A percentile compares a stretch with the other conserved stretches of the same genome.
phyloP scores from a whole-genome alignment of 169 alveolate genomes.

The Cystoisospora suis region DNA sequence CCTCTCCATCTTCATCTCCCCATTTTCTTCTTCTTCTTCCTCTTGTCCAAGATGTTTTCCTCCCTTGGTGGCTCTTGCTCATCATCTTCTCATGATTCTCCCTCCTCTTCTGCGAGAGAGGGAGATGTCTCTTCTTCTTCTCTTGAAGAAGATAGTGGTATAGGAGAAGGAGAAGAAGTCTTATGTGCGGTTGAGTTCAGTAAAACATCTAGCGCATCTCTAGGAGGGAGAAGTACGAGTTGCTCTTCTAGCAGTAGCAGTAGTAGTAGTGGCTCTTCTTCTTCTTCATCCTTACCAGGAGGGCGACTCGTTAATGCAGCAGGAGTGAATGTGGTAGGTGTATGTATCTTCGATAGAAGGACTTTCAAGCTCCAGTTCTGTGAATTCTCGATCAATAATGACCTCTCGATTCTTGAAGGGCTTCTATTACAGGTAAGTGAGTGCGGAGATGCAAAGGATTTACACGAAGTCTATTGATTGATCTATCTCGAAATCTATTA shows the following conservation, averaged over 20 bases:
- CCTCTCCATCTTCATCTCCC: too few species aligned
- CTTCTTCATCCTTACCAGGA: neutral
- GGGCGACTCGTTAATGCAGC: neutral
- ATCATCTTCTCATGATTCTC: neutral
- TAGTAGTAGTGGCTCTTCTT: neutral
- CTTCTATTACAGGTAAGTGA: conserved; percentile 19
- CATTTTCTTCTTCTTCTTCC: too few species aligned
- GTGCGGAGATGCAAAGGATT: too few species aligned
- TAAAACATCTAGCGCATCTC: neutral
- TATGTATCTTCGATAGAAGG: conserved; percentile 1
- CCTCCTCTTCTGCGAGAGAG: neutral
- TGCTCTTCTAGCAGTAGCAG: neutral
- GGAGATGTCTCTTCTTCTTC: neutral
- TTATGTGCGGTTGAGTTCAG: conserved; percentile 21
- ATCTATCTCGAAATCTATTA: too few species aligned
- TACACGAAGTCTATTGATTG: too few species aligned
- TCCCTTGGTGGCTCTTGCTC: neutral
- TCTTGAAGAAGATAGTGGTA: neutral
- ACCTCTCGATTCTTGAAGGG: conserved; percentile 11
- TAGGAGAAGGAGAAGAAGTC: neutral
- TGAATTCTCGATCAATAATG: conserved; percentile 4
- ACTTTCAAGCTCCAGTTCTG: conserved; percentile 14
- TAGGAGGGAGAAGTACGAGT: neutral
- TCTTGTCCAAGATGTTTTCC: neutral
- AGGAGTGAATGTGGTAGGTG: neutral